These are phyloP conservation scores for Chaetomidium leptoderma DNA, from an alignment of 495 filamentous ascomycete genomes.

Conservation along the genomic window DNA sequence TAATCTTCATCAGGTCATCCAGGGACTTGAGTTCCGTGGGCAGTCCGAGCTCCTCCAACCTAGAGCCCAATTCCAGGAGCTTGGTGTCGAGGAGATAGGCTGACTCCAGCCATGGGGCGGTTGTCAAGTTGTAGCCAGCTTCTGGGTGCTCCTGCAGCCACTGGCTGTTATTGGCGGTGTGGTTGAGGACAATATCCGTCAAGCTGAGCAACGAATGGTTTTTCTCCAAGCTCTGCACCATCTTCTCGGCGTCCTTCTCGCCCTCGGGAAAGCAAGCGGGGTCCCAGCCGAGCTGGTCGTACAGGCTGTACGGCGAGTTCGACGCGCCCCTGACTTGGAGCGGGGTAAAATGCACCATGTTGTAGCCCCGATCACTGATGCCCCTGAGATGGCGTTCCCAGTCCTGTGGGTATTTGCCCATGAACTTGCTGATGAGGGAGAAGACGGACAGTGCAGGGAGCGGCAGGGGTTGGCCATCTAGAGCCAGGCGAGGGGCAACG, in stretches of 20 bases:
- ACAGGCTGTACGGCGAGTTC: conserved; percentile 96
- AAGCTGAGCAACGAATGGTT: conserved; percentile 80
- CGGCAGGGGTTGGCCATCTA: conserved; percentile 65
- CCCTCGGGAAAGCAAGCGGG: conserved; percentile 76
- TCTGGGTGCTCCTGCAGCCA: conserved; percentile 96
- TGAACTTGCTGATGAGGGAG: conserved; percentile 96
- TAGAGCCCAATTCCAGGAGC: conserved; percentile 68
- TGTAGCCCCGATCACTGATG: conserved; percentile 85
- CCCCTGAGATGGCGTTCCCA: conserved; percentile 88
- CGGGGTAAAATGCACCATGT: conserved; percentile 98
- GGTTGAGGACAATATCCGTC: conserved; percentile 98
- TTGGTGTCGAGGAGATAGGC: conserved; percentile 84
- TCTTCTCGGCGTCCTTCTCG: conserved; percentile 71
- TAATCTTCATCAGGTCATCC: conserved; percentile 75
- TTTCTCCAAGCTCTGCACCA: conserved; percentile 78
- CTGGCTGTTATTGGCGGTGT: conserved; percentile 91
- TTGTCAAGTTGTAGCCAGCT: conserved; percentile 89
- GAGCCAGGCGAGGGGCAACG: conserved; percentile 75
- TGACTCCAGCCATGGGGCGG: conserved; percentile 87
- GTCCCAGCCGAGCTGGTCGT: conserved; percentile 87
- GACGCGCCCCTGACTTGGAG: conserved; percentile 82
- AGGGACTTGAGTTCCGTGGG: conserved; percentile 65
- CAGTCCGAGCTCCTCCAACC: conserved; percentile 62
- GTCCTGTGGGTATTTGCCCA: conserved; percentile 82
- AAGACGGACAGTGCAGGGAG: conserved; percentile 84